phyloP scores from a whole-genome alignment of 495 filamentous ascomycete genomes.

The Penicillium malachiteum region DNA sequence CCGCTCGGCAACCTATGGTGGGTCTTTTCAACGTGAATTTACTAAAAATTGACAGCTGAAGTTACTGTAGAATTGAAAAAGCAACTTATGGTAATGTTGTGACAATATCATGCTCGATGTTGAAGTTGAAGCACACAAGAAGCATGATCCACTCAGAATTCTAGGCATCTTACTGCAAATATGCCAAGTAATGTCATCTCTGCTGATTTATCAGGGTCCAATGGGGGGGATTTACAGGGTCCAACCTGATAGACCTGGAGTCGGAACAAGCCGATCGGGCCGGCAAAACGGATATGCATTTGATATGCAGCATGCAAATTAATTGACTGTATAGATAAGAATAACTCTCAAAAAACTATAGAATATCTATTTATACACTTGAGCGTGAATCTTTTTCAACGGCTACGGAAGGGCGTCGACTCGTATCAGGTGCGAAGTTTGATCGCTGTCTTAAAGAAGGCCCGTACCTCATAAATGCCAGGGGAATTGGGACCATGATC shows the following conservation, averaged over 20 bases:
- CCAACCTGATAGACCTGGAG: conserved; percentile 10
- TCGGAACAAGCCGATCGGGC: conserved; percentile 10
- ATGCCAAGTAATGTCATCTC: no score
- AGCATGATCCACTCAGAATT: no score
- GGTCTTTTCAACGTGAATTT: background rate
- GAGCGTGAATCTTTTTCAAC: background rate
- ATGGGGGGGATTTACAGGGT: conserved; percentile 5
- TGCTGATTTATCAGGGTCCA: background rate
- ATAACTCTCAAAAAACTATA: no score
- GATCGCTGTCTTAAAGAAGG: conserved; percentile 33
- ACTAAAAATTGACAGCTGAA: background rate
- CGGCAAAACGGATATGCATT: background rate
- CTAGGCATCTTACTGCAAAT: no score
- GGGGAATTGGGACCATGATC: conserved; percentile 70
- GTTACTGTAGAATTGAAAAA: background rate
- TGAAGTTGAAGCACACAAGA: no score
- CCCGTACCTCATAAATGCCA: conserved; percentile 38
- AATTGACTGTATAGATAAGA: no score
- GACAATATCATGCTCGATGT: no score
- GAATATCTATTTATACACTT: background rate
- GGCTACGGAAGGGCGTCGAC: background rate
- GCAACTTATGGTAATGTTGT: background rate
- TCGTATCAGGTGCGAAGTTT: conserved; percentile 32
- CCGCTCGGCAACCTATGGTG: conserved; percentile 19
- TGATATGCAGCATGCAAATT: no score